phyloP scores from a whole-genome alignment of 2,329 filamentous ascomycete genomes.

The Chrysoporthe deuterocubensis region DNA sequence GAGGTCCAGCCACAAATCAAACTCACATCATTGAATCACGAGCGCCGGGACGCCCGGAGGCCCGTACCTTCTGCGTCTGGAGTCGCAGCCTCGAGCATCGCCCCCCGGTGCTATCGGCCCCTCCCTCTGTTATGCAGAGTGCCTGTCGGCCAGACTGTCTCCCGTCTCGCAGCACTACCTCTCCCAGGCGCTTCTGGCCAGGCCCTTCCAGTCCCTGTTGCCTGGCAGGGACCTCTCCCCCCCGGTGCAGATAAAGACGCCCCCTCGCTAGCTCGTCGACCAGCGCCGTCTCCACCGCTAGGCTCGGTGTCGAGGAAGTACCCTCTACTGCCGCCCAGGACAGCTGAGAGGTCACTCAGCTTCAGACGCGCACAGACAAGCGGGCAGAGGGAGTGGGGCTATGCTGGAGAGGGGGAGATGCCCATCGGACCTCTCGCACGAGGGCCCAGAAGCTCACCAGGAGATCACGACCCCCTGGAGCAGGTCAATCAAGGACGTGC shows the following conservation, averaged over 20 bases:
- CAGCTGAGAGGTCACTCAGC: neutral
- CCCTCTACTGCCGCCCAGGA: neutral
- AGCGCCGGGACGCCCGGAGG: neutral
- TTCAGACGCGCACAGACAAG: constrained; percentile 1
- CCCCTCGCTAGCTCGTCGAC: constrained; percentile 2
- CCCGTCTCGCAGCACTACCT: too few relatives aligned
- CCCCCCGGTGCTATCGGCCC: too few relatives aligned
- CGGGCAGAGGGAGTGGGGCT: neutral
- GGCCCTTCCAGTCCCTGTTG: too few relatives aligned
- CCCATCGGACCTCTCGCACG: too few relatives aligned
- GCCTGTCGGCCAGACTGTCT: too few relatives aligned
- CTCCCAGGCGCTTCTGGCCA: too few relatives aligned
- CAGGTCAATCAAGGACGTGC: neutral
- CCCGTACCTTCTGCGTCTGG: too few relatives aligned
- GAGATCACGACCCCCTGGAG: neutral
- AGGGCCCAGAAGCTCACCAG: too few relatives aligned
- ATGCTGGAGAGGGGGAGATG: neutral
- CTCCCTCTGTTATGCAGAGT: too few relatives aligned
- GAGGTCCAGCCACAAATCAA: neutral
- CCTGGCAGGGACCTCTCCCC: neutral
- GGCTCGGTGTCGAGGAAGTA: neutral
- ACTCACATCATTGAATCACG: neutral
- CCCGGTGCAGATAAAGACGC: constrained; percentile 1
- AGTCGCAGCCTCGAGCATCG: too few relatives aligned
- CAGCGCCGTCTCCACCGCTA: neutral